Evolutionary conservation across 2,329 filamentous ascomycete genomes (phyloP).

Genomic region (Stachybotrys chlorohalonatus): DNA sequence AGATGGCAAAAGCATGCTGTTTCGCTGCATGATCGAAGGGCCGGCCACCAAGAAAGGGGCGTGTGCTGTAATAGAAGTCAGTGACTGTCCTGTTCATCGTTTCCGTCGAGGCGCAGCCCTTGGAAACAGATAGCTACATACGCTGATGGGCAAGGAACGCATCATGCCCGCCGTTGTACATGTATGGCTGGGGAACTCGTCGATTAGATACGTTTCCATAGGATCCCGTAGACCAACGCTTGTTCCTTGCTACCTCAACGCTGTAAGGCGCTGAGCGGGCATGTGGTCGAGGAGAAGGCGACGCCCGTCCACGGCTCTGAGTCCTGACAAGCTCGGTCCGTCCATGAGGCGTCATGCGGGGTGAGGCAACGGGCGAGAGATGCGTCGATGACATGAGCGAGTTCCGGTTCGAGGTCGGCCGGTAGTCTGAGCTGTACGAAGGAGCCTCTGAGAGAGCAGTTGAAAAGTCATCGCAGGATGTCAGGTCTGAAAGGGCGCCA

Average conservation of each 20-base stretch:
- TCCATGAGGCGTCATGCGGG: conserved; percentile 52
- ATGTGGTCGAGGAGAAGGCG: conserved; percentile 60
- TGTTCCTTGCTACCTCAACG: conserved; percentile 56
- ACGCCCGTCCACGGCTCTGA: conserved; percentile 60
- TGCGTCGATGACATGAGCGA: conserved; percentile 64
- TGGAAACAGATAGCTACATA: conserved; percentile 35
- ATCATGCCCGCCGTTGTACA: conserved; percentile 54
- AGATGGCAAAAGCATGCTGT: conserved; percentile 48
- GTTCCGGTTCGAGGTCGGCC: conserved; percentile 56
- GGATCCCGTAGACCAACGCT: conserved; percentile 72
- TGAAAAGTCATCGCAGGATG: conserved; percentile 64
- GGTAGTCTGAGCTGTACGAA: conserved; percentile 59
- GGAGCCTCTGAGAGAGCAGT: conserved; percentile 57
- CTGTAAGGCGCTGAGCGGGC: conserved; percentile 63
- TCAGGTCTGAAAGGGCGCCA: conserved; percentile 56
- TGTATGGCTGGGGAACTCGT: conserved; percentile 46
- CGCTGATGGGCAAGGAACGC: conserved; percentile 47
- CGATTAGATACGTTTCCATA: conserved; percentile 50
- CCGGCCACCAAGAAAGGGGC: conserved; percentile 46
- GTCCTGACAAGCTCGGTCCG: conserved; percentile 53
- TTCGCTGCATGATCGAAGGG: conserved; percentile 39
- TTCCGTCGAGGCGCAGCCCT: not conserved
- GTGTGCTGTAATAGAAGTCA: conserved; percentile 27
- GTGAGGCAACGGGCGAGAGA: conserved; percentile 64
- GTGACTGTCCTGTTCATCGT: not conserved